Conservation (phyloP, 2,329 filamentous ascomycete genomes). For the Thyridium curvatum region DNA sequence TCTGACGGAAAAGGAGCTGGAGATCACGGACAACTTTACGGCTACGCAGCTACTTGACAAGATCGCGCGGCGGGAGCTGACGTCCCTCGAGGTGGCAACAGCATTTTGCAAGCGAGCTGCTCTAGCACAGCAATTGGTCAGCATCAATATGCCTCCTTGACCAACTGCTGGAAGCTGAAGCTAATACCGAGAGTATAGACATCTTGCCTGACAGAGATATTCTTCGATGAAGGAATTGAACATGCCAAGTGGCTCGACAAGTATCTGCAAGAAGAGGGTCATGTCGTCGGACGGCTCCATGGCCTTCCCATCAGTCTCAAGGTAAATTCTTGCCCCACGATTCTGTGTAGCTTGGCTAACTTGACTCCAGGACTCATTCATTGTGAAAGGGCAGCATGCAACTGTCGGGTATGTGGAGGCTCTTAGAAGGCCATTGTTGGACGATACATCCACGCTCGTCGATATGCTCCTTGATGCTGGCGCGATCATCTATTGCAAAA, state of each 20-base stretch:
- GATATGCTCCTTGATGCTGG: conserved; percentile 84
- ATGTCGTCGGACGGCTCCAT: conserved; percentile 26
- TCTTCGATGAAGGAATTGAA: conserved; percentile 23
- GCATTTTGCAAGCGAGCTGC: conserved; percentile 10
- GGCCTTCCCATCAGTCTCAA: conserved; percentile 43
- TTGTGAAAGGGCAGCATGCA: too few species aligned
- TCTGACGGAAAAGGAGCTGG: conserved; percentile 1
- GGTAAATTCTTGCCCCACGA: conserved; percentile 9
- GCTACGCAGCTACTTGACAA: not conserved
- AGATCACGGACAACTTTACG: conserved; percentile 1
- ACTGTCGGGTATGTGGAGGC: too few species aligned
- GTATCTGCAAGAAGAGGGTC: conserved; percentile 17
- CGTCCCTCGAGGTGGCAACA: conserved; percentile 3
- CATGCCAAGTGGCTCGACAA: conserved; percentile 23
- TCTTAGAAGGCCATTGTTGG: too few species aligned
- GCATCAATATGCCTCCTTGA: conserved; percentile 14
- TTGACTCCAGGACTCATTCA: too few species aligned
- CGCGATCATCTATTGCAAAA: conserved; percentile 27
- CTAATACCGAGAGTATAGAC: too few species aligned
- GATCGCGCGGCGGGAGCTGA: conserved; percentile 1
- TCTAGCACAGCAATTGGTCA: conserved; percentile 6
- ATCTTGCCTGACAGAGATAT: conserved; percentile 34
- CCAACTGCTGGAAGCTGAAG: conserved; percentile 17
- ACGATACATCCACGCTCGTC: conserved; percentile 38
- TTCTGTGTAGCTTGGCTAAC: too few species aligned